A percentile compares a stretch with the other conserved stretches of the same genome.
These are phyloP conservation scores for Cryphonectria carpinicola DNA, from an alignment of 2,329 filamentous ascomycete genomes.

Conservation along the genomic window DNA sequence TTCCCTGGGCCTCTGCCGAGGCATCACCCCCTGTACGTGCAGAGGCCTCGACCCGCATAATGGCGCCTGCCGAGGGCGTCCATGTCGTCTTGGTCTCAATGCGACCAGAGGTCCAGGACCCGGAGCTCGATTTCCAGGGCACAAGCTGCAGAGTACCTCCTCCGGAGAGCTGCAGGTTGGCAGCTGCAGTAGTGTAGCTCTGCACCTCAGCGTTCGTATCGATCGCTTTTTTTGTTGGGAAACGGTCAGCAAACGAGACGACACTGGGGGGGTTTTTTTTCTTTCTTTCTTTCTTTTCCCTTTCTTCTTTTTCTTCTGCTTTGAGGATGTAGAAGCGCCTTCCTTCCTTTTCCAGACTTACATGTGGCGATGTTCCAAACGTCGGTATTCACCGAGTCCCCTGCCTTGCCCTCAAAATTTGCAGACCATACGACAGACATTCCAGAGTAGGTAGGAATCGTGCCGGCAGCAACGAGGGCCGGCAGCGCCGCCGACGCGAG, in stretches of 20 bases:
- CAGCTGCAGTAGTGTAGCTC: constrained; percentile 49
- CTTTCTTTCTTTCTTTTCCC: not conserved
- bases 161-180: constrained; percentile 56
- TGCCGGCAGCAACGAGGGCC: constrained; percentile 41
- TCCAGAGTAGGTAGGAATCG: constrained; percentile 45
- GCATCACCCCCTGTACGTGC: constrained; percentile 52
- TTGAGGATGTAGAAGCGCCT: too few relatives aligned
- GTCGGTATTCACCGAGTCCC: constrained; percentile 38
- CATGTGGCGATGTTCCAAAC: constrained; percentile 48
- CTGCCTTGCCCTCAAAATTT: constrained; percentile 44
- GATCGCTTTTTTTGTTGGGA: constrained; percentile 38
- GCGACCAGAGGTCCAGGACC: constrained; percentile 58
- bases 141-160: constrained; percentile 55
- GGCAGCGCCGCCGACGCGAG: constrained; percentile 35
- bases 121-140: constrained; percentile 45
- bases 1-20: constrained; percentile 49
- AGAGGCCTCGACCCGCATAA: constrained; percentile 50
- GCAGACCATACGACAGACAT: constrained; percentile 49
- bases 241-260: constrained; percentile 1
- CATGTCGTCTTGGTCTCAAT: constrained; percentile 55
- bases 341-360: constrained; percentile 16
- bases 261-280: not conserved
- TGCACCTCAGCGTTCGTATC: constrained; percentile 57
- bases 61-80: constrained; percentile 49
- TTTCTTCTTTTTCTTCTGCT: too few relatives aligned